These are phyloP conservation scores for Schizophyllum amplum DNA, from an alignment of 1,284 basidiomycete genomes.

Conservation along the genomic window DNA sequence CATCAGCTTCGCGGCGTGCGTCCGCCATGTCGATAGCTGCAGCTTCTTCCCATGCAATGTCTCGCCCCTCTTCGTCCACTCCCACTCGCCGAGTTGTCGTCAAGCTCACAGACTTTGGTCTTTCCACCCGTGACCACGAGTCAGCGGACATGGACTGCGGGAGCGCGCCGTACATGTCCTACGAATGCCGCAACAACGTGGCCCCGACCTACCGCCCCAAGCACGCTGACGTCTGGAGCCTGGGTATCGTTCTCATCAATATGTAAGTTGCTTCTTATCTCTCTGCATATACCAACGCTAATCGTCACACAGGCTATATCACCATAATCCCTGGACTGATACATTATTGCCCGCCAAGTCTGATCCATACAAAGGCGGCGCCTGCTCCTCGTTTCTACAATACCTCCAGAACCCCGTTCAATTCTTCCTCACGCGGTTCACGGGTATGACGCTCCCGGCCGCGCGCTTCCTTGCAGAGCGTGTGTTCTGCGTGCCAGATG, in stretches of 20 bases:
- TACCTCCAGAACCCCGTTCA: conserved; percentile 75
- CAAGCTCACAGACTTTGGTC: conserved; percentile 96
- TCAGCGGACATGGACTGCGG: conserved; percentile 98
- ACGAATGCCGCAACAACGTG: conserved; percentile 96
- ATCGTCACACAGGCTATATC: conserved; percentile 69
- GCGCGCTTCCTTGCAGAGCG: conserved; percentile 81
- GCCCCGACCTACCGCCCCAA: conserved; percentile 89
- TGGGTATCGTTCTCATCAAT: conserved; percentile 98
- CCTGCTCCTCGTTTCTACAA: conserved; percentile 76
- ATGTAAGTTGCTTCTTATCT: conserved; percentile 46
- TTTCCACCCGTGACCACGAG: conserved; percentile 84
- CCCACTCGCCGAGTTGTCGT: conserved; percentile 60
- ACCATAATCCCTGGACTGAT: conserved; percentile 97
- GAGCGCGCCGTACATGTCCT: conserved; percentile 98
- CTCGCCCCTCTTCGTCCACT: not conserved
- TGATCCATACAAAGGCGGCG: conserved; percentile 37
- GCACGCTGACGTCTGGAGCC: conserved; percentile 97
- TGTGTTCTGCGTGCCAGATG: conserved; percentile 80
- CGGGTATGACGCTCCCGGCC: conserved; percentile 84
- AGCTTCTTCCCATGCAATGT: not conserved
- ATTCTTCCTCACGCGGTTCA: conserved; percentile 88
- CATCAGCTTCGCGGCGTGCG: not conserved
- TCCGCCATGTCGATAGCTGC: not conserved
- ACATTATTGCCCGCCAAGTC: conserved; percentile 30
- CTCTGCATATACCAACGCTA: conserved; percentile 10